These are phyloP conservation scores for Exobasidium rhododendri DNA, from an alignment of 1,284 basidiomycete species.

Conservation along the genomic window DNA sequence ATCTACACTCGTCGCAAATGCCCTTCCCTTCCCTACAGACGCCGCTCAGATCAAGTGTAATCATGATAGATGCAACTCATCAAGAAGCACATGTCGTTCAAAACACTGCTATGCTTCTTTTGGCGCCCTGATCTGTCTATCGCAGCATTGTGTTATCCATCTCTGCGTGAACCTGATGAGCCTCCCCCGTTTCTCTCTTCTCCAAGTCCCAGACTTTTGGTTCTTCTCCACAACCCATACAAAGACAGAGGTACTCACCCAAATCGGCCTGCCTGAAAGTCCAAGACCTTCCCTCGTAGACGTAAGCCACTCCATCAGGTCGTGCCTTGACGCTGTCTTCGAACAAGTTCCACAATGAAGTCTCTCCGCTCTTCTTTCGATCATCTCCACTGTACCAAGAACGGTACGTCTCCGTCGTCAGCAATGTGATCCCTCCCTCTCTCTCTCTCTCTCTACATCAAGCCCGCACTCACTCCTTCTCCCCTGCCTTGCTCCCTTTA, in stretches of 20 bases:
- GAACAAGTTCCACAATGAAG: constrained; percentile 42
- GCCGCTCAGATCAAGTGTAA: constrained; percentile 23
- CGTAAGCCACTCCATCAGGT: constrained; percentile 37
- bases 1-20: constrained; percentile 6
- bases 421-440: not conserved
- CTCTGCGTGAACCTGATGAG: constrained; percentile 10
- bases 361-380: constrained; percentile 24
- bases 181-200: constrained; percentile 1
- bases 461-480: constrained; percentile 13
- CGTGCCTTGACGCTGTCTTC: constrained; percentile 26
- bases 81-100: not conserved
- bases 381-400: constrained; percentile 18
- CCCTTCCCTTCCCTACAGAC: constrained; percentile 13
- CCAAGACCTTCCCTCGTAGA: constrained; percentile 38
- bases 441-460: constrained; percentile 6
- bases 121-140: not conserved
- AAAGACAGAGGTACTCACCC: constrained; percentile 21
- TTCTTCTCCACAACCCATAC: too few species aligned
- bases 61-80: constrained; percentile 6
- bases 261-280: constrained; percentile 40
- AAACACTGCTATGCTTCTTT: not conserved
- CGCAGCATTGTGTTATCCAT: constrained; percentile 6
- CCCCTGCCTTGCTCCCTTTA: constrained; percentile 20
- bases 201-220: too few species aligned
- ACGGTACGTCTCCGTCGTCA: not conserved